Evolutionary conservation across 2,329 filamentous ascomycete species (phyloP).

Genomic region (Ceratocystis cacaofunesta): DNA sequence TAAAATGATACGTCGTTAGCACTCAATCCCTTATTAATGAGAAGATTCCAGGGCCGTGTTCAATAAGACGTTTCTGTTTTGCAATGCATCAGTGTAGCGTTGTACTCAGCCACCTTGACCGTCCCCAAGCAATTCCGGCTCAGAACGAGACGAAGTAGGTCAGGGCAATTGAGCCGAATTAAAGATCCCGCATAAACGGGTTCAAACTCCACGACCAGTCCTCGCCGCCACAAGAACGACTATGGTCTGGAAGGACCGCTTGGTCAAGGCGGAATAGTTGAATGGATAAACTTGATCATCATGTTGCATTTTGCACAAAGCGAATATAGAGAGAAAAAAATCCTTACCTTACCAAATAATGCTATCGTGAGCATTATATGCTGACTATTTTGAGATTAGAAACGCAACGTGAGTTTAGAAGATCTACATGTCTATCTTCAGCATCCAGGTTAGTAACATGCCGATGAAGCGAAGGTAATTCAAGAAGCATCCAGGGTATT

Average conservation of each 20-base stretch:
- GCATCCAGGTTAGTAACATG: not conserved
- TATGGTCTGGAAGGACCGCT: slow-evolving; percentile 62
- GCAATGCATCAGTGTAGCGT: slow-evolving; percentile 43
- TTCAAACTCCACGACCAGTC: slow-evolving; percentile 63
- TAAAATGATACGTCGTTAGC: too few species aligned
- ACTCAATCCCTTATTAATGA: too few species aligned
- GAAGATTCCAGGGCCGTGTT: too few species aligned
- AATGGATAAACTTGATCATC: slow-evolving; percentile 57
- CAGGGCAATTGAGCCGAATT: slow-evolving; percentile 46
- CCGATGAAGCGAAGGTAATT: not conserved
- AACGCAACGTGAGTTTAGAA: not conserved
- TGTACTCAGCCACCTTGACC: slow-evolving; percentile 53
- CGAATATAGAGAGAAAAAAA: not conserved
- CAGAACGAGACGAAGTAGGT: slow-evolving; percentile 25
- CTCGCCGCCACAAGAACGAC: slow-evolving; percentile 36
- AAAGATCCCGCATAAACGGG: slow-evolving; percentile 26
- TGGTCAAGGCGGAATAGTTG: slow-evolving; percentile 51
- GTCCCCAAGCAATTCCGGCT: slow-evolving; percentile 33
- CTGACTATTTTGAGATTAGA: not conserved
- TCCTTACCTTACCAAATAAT: not conserved
- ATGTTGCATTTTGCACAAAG: slow-evolving; percentile 18
- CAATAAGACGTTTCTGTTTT: not conserved
- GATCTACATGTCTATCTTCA: not conserved
- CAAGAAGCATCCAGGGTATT: not conserved
- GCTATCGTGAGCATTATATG: not conserved